Base-by-base conservation (phyloP, 805 yeast genomes). In the Ogataea naganishii region DNA sequence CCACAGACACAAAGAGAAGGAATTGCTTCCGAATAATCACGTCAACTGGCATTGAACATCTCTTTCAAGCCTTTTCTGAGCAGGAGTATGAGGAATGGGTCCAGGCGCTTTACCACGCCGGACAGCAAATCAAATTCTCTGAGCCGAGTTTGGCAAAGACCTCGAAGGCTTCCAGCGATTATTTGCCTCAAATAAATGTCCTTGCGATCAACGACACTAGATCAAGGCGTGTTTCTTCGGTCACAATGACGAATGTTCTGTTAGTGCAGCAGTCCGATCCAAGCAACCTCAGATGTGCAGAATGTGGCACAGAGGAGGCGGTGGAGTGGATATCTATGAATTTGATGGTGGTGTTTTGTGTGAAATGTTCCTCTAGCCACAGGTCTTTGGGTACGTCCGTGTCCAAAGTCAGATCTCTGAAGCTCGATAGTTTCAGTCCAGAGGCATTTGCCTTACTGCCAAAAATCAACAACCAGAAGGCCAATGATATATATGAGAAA, bases 251-350 rank as follows among this genome's bases (percentile, higher is more conserved):
- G 9, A 44, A 49, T 24, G 44, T 66, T 20, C 46, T 49, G n/a
- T 29, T 58, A 18, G 74, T 70, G 5, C 59, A 64, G 30, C 27
- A 40, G 1, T 54, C 53, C 4, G 68, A 73, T 23, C 53, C 66
- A n/a, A 67, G 75, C 19, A 88, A 88, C 45, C 43, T 52, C 4
- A 37, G 40, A 2, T 88, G 97, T 55, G 82, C 83, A 10, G 97
- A 88, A 46, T 88, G 97, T 59, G 78, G 79, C 0, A 47, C 74
- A 2, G 44, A 53, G 0, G 72, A 66, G 11, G 57, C 69, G 10
- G 94, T 82, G 11, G 95, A 86, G 41, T 88, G 96, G 96, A 69
- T 89, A 4, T 82, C 95, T 0, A 62, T 84, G 35, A 86, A 81
- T 44, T 53, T 79, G 24, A 54, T 85, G 32, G 74, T 75, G 18